Evolutionary conservation across 441 rosid genomes (phyloP).

Genomic region (Euphorbia schlechtendalii): DNA sequence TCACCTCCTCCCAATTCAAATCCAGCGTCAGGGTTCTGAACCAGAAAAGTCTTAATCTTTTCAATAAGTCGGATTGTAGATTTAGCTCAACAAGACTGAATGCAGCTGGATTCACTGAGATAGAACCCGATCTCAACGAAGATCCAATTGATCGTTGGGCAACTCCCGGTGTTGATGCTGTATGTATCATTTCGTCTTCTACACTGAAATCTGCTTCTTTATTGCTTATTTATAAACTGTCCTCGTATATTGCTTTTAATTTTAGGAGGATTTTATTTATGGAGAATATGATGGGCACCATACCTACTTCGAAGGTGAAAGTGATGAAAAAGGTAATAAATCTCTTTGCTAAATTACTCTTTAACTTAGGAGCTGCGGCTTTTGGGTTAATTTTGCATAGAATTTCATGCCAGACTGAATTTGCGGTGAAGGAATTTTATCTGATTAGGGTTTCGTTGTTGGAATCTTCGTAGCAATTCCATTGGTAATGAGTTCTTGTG

Average conservation of each 20-base stretch:
- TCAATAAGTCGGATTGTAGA: slow-evolving; percentile 14
- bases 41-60: slow-evolving; percentile 16
- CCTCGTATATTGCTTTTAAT: slow-evolving; percentile 5
- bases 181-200: slow-evolving; percentile 18
- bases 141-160: slow-evolving; percentile 71
- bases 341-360: not conserved
- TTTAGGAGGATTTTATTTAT: slow-evolving; percentile 69
- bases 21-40: not conserved
- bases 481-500: not conserved
- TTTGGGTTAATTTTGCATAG: not conserved
- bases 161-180: slow-evolving; percentile 49
- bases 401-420: not conserved
- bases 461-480: not conserved
- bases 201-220: not conserved
- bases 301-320: slow-evolving; percentile 57
- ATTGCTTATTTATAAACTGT: not conserved
- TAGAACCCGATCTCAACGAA: slow-evolving; percentile 84
- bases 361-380: not conserved
- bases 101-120: slow-evolving; percentile 49
- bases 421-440: not conserved
- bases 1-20: slow-evolving; percentile 7
- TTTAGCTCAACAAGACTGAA: slow-evolving; percentile 30
- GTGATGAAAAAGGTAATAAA: slow-evolving; percentile 39
- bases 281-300: slow-evolving; percentile 81
- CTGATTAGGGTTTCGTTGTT: not conserved